Percentiles rank a stretch among this genome's conserved stretches.
Conservation (phyloP, 345 rosid genomes). For the Nasturtium officinale region DNA sequence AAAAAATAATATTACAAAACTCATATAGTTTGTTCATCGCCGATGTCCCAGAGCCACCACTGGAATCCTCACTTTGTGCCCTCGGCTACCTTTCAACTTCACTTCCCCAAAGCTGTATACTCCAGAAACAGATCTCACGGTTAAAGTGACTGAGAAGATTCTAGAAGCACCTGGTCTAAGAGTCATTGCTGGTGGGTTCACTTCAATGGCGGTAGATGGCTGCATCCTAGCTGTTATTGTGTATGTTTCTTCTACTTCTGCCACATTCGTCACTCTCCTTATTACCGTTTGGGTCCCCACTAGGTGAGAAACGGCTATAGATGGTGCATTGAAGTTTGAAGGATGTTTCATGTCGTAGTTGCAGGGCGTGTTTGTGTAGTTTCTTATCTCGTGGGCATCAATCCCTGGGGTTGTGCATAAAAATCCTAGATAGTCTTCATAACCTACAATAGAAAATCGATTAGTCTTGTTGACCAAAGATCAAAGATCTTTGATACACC, state of each 20-base stretch:
- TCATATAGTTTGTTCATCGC: constrained; percentile 50
- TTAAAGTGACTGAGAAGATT: constrained; percentile 66
- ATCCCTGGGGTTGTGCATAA: constrained; percentile 94
- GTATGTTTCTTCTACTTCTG: constrained; percentile 74
- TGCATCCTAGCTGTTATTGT: constrained; percentile 79
- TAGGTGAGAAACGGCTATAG: constrained; percentile 79
- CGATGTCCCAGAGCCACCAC: constrained; percentile 77
- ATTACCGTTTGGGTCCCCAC: constrained; percentile 65
- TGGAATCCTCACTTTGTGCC: constrained; percentile 87
- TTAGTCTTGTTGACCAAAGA: background rate
- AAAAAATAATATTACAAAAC: constrained; percentile 61
- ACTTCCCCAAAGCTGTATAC: constrained; percentile 85
- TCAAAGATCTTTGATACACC: constrained; percentile 4
- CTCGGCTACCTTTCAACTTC: constrained; percentile 86
- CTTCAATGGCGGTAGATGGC: constrained; percentile 78
- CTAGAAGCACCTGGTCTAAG: constrained; percentile 67
- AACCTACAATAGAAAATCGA: constrained; percentile 51
- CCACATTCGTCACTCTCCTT: constrained; percentile 82
- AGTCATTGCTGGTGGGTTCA: constrained; percentile 86
- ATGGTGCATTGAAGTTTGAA: constrained; percentile 81
- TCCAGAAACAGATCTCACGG: constrained; percentile 69
- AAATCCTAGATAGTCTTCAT: constrained; percentile 90
- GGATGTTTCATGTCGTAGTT: constrained; percentile 81
- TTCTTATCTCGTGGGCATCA: constrained; percentile 67
- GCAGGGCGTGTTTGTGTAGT: constrained; percentile 74